Evolutionary conservation across 2,329 filamentous ascomycete species (phyloP).

Genomic region (Colletotrichum coccodes): DNA sequence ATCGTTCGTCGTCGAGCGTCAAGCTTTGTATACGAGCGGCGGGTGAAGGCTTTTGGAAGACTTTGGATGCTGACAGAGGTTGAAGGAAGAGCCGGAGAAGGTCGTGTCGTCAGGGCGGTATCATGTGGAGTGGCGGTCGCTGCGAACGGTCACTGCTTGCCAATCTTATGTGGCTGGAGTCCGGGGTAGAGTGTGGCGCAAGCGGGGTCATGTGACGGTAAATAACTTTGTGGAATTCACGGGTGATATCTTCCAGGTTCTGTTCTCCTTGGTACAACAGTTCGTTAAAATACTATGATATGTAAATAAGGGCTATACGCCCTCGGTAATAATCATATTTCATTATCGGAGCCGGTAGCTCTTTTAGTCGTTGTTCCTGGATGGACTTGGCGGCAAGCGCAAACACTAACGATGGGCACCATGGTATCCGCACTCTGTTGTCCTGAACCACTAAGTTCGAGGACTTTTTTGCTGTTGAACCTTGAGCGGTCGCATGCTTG

Average conservation of each 20-base stretch:
- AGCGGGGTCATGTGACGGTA: constrained; percentile 15
- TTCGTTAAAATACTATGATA: background rate
- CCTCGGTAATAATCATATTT: background rate
- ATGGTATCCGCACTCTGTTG: constrained; percentile 12
- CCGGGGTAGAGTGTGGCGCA: constrained; percentile 24
- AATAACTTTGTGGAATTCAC: background rate
- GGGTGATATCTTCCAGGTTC: constrained; percentile 6
- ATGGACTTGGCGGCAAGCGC: constrained; percentile 11
- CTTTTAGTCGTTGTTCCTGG: background rate
- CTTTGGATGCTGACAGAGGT: constrained; percentile 15
- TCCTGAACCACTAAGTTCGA: background rate
- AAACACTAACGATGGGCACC: background rate
- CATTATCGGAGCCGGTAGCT: background rate
- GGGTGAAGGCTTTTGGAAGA: constrained; percentile 19
- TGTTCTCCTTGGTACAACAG: background rate
- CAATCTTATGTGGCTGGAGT: constrained; percentile 5
- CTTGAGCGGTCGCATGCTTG: constrained; percentile 6
- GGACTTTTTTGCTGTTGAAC: background rate
- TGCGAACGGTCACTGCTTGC: constrained; percentile 15
- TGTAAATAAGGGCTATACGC: accelerated
- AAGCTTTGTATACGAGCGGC: background rate
- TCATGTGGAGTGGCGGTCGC: constrained; percentile 30
- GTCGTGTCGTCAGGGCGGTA: constrained; percentile 28
- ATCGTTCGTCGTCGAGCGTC: background rate
- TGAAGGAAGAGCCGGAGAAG: background rate